phyloP scores from a whole-genome alignment of 179 eudicot species.

The Sideroxylon spinosum region DNA sequence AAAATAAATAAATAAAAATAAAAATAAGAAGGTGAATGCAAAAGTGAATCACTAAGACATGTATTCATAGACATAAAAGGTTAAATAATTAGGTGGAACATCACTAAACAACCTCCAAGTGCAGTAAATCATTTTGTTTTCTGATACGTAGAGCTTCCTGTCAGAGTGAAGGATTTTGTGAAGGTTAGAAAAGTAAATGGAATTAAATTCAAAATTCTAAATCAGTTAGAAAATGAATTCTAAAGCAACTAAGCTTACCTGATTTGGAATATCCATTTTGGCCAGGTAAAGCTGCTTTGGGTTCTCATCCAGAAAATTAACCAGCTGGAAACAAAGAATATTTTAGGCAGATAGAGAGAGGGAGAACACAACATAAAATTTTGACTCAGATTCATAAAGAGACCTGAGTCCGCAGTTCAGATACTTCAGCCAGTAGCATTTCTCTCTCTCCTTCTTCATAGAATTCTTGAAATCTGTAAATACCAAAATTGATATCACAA shows the following conservation, averaged over 20 bases:
- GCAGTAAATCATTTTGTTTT: conserved; percentile 33
- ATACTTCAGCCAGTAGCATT: conserved; percentile 69
- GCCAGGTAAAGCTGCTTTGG: conserved; percentile 34
- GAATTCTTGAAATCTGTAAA: conserved; percentile 74
- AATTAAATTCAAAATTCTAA: neutral
- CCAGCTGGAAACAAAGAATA: conserved; percentile 47
- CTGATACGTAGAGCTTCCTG: conserved; percentile 34
- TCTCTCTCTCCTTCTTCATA: conserved; percentile 98
- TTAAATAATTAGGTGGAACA: neutral
- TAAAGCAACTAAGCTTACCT: conserved; percentile 24
- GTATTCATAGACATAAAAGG: neutral
- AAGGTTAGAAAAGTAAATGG: conserved; percentile 11
- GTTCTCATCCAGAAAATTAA: conserved; percentile 46
- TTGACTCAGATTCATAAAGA: neutral
- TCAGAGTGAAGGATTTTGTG: neutral
- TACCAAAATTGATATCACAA: conserved; percentile 4
- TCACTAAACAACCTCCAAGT: conserved; percentile 42
- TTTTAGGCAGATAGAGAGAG: neutral
- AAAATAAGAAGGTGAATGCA: too few relatives aligned
- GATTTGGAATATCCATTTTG: conserved; percentile 26
- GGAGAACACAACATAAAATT: neutral
- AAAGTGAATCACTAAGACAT: neutral
- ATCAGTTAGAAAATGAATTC: neutral
- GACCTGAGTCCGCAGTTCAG: conserved; percentile 86
- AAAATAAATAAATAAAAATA: conserved; percentile 16